Conservation (phyloP, 768 basidiomycete genomes). For the Trametes elegans region DNA sequence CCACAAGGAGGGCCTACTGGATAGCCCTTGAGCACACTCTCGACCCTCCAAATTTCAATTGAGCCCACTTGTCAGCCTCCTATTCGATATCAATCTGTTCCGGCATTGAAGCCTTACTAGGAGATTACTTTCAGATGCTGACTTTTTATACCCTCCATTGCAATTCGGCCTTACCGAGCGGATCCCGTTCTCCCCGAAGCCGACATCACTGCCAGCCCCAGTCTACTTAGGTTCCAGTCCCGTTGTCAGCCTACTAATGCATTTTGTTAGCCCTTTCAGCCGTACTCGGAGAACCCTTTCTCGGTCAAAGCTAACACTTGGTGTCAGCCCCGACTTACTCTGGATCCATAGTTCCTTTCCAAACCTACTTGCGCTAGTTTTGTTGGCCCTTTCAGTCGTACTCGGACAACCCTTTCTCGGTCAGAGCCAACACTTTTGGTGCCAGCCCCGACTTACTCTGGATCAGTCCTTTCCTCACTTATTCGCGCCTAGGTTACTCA, state of each 20-base stretch:
- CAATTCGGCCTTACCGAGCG: not conserved
- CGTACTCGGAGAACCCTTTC: not conserved
- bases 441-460: not conserved
- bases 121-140: not conserved
- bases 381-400: not conserved
- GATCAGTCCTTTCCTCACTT: not conserved
- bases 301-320: not conserved
- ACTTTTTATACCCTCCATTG: not conserved
- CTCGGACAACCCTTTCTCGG: not conserved
- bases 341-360: not conserved
- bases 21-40: constrained; percentile 8
- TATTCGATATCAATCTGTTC: not conserved
- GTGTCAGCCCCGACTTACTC: not conserved
- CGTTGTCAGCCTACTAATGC: not conserved
- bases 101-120: not conserved
- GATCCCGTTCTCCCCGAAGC: not conserved
- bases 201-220: not conserved
- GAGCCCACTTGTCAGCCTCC: not conserved
- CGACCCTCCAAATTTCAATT: constrained; percentile 4
- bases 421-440: not conserved
- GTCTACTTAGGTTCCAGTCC: not conserved
- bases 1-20: constrained; percentile 11
- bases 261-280: not conserved
- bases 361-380: not conserved
- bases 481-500: constrained; percentile 2